Evolutionary conservation across 2,329 filamentous ascomycete species (phyloP).

Genomic region (Sphaerulina musiva): DNA sequence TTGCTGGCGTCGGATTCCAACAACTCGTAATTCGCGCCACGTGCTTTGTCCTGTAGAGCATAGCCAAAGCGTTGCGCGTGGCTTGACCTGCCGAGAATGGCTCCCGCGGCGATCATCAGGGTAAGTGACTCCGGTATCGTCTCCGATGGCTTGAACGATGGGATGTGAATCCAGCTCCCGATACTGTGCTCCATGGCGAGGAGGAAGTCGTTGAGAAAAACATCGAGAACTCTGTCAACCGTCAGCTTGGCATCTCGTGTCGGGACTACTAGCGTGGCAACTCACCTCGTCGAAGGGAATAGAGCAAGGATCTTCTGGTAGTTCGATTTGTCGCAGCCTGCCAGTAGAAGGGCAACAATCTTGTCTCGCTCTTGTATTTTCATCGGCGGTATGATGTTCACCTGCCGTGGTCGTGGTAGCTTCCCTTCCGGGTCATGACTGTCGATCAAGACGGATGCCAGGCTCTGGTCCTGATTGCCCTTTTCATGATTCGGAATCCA

Average conservation of each 20-base stretch:
- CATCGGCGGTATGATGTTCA: conserved; percentile 11
- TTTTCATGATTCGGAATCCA: conserved; percentile 18
- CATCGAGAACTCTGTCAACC: conserved; percentile 13
- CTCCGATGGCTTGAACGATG: conserved; percentile 14
- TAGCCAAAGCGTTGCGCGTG: conserved; percentile 21
- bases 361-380: conserved; percentile 15
- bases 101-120: conserved; percentile 18
- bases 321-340: conserved; percentile 17
- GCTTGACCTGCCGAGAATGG: conserved; percentile 17
- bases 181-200: conserved; percentile 21
- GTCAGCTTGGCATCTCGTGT: neutral
- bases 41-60: conserved; percentile 19
- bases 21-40: conserved; percentile 13
- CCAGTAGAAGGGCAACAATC: conserved; percentile 18
- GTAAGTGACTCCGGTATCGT: conserved; percentile 17
- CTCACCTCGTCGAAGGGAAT: conserved; percentile 12
- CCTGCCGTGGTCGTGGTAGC: conserved; percentile 6
- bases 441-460: conserved; percentile 16
- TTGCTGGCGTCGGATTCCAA: conserved; percentile 19
- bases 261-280: neutral
- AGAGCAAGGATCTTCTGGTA: conserved; percentile 19
- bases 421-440: conserved; percentile 14
- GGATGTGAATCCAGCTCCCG: conserved; percentile 20
- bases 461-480: conserved; percentile 14
- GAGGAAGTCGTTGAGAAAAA: conserved; percentile 19